Base-by-base conservation (phyloP, 306 rosid species). In the Oemleria cerasiformis region DNA sequence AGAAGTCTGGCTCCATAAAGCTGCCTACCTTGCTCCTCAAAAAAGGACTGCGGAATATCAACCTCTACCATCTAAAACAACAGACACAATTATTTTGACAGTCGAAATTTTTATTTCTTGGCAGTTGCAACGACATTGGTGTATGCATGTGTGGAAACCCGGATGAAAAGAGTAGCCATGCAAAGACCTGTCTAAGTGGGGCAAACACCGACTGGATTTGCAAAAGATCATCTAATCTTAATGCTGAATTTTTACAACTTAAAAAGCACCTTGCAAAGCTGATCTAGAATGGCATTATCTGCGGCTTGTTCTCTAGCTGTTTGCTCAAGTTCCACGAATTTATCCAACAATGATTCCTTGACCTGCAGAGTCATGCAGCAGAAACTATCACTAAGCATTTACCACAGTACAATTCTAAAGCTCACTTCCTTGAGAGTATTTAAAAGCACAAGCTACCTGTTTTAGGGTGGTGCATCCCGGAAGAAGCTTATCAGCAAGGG, bases 21-120 rank as follows among this genome's bases (percentile, higher is more conserved):
- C 85, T 91, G 89, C 83, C 95, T 87, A 54, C 98, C 98, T 86
- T 91, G 96, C 71, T 94, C 98, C 79, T 94, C 97, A 75, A 89
- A 87, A 86, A 94, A 76, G 61, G 96, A 91, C 81, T 68, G 87
- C 56, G 98, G 97, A 70, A 94, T 87, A 60, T 94, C 92, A 70
- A 89, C 83, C 73, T 91, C 95, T 40, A 94, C 88, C 88, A 91
- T 82, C 98, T 94, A 70, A 79, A 78, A 68, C 70, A 70, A 80
- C 63, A 39, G 60, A 47, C 65, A 20, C 15, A 48, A 17, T 48
- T 50, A 43, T 20, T 39, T 38, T 44, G 36, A 69, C 63, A 54
- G 8, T 56, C 23, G 25, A 15, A 44, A 4, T 41, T 25, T 25
- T 1, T 25, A 25, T 25, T 25, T 25, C 2, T 25, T 25, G 30